Evolutionary conservation across 352 stramenopile species (phyloP).

Genomic region (Pythium sp.): DNA sequence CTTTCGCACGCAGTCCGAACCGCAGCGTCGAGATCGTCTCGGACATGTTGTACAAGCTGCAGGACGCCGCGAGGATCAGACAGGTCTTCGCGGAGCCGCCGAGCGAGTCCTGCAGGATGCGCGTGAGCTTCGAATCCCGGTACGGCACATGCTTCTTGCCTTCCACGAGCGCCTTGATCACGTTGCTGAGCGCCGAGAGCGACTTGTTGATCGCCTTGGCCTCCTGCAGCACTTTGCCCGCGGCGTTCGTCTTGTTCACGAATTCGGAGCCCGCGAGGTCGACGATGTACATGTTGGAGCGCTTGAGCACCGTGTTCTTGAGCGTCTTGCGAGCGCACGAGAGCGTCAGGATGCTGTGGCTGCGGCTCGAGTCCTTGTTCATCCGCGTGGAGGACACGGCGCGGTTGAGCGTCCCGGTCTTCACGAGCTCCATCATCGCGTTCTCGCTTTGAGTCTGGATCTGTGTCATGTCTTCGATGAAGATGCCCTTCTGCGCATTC

Average conservation of each 20-base stretch:
- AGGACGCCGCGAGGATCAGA: conserved; percentile 93
- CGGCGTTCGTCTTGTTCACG: conserved; percentile 81
- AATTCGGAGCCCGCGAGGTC: conserved; percentile 84
- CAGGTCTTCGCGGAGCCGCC: conserved; percentile 93
- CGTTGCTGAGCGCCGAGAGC: conserved; percentile 78
- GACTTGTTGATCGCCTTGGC: conserved; percentile 88
- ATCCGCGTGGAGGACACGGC: conserved; percentile 81
- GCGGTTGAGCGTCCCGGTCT: conserved; percentile 57
- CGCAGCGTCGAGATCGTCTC: conserved; percentile 79
- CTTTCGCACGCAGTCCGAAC: conserved; percentile 70
- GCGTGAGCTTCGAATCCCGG: conserved; percentile 82
- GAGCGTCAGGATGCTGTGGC: conserved; percentile 73
- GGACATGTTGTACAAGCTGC: conserved; percentile 74
- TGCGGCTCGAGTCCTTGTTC: conserved; percentile 89
- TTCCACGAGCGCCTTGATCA: conserved; percentile 81
- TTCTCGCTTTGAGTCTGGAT: conserved; percentile 33
- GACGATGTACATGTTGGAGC: conserved; percentile 78
- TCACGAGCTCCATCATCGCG: conserved; percentile 63
- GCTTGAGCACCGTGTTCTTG: conserved; percentile 27
- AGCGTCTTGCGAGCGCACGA: conserved; percentile 30
- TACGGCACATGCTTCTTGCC: conserved; percentile 76
- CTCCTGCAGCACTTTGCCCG: conserved; percentile 76
- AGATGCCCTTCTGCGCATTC: conserved; percentile 61
- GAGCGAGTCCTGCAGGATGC: conserved; percentile 87
- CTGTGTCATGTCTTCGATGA: conserved; percentile 71